Evolutionary conservation across 2,329 filamentous ascomycete species (phyloP).

Genomic region (Colletotrichum plurivorum): DNA sequence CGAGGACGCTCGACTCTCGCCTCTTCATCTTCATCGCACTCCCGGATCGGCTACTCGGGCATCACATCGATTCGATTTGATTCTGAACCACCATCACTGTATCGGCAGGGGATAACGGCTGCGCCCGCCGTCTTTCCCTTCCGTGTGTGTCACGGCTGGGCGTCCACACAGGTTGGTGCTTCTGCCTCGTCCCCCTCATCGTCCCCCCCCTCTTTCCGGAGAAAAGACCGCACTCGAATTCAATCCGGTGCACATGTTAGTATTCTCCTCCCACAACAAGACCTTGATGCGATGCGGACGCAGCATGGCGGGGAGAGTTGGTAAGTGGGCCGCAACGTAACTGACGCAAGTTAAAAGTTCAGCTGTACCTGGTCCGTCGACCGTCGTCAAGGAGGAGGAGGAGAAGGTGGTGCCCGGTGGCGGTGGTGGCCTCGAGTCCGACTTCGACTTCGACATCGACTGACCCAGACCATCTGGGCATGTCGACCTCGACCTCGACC

Average conservation of each 20-base stretch:
- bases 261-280: neutral
- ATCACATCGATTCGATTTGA: neutral
- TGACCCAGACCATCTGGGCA: no score
- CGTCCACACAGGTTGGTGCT: no score
- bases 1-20: neutral
- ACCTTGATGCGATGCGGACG: constrained; percentile 1
- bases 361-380: neutral
- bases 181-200: no score
- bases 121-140: no score
- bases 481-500: neutral
- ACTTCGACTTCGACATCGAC: neutral
- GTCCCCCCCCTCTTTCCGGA: no score
- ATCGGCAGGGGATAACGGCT: no score
- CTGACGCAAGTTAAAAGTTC: neutral
- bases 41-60: constrained; percentile 9
- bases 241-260: no score
- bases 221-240: no score
- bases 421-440: neutral
- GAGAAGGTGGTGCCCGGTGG: neutral
- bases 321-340: constrained; percentile 2
- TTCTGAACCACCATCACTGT: neutral
- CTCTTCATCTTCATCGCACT: neutral
- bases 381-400: neutral
- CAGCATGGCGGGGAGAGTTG: neutral
- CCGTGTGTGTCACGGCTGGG: no score